Evolutionary conservation across 2,329 filamentous ascomycete species (phyloP), one percentile per base, ranked within the genome.

Genomic region (Sporothrix protearum): DNA sequence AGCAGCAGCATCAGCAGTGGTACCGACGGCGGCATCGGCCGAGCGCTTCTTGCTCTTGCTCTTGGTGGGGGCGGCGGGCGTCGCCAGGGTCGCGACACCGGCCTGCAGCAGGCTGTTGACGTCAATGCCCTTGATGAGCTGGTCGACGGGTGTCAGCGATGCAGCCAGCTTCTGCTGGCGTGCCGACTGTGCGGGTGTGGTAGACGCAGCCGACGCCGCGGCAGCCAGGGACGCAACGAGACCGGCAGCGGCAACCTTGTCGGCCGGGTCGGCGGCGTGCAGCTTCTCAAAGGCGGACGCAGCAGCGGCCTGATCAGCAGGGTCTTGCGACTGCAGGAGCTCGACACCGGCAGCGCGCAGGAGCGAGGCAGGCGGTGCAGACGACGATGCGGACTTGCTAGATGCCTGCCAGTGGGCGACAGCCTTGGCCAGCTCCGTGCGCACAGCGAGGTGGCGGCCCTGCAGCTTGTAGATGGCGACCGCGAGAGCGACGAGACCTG

Each of bases 341-440:
- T 93, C 90, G 55, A 91, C 86, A n/a, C 92, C 95, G 8, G 94
- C 93, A 70, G 94, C 92, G 72, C 90, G 89, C 68, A 97, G 85
- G 6, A 98, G 87, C 0, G 91, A 87, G n/a, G 85, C 81, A 0
- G 89, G 79, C 1, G 78, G 33, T 2, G 61, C 22, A 2, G 66
- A 22, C 7, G 66, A 22, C 7, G 57, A 19, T 0, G 25, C 75
- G 6, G 63, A 42, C n/a, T 28, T 19, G 42, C 68, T 77, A n/a
- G 86, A 83, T 75, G 85, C 83, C 69, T 89, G 87, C 94, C 96
- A 98, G 81, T 96, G 90, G 16, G 86, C 84, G 12, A 93, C 93
- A 22, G 95, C 93, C 79, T 91, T 92, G 72, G 89, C 88, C 22
- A 98, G 84, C 77, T 96, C 92, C 7, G 83, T 81, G 74, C 92